Conservation (phyloP, 2,329 filamentous ascomycete genomes). For the Phoma sp. region DNA sequence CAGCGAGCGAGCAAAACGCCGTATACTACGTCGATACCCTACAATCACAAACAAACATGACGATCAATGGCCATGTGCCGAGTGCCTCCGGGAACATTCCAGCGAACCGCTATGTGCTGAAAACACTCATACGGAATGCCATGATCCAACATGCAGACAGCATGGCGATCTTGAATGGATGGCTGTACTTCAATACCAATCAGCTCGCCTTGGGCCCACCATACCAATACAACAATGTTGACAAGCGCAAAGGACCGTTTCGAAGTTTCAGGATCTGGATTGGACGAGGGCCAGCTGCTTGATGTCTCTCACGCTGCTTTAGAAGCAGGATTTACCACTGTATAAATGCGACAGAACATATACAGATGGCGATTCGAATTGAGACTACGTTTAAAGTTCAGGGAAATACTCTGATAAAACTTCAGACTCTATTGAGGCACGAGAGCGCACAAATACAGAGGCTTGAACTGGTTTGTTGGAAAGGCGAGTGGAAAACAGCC, state of each 20-base stretch:
- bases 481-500: no score
- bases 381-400: no score
- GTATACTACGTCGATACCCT: slow-evolving; percentile 53
- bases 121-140: slow-evolving; percentile 49
- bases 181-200: slow-evolving; percentile 53
- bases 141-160: slow-evolving; percentile 54
- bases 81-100: slow-evolving; percentile 44
- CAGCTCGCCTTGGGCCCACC: slow-evolving; percentile 47
- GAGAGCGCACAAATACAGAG: no score
- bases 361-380: no score
- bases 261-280: slow-evolving; percentile 46
- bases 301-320: not conserved
- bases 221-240: slow-evolving; percentile 50
- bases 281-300: slow-evolving; percentile 48
- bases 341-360: no score
- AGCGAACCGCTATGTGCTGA: slow-evolving; percentile 49
- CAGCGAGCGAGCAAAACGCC: slow-evolving; percentile 53
- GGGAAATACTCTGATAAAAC: no score
- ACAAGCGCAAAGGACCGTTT: slow-evolving; percentile 48
- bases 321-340: no score
- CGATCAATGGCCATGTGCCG: slow-evolving; percentile 43
- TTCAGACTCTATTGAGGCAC: no score
- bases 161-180: slow-evolving; percentile 51
- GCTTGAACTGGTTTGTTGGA: no score
- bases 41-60: slow-evolving; percentile 42